Percentiles rank a stretch among this genome's conserved stretches.
phyloP scores from a whole-genome alignment of 2,329 filamentous ascomycete genomes.

The Xylaria sp. region DNA sequence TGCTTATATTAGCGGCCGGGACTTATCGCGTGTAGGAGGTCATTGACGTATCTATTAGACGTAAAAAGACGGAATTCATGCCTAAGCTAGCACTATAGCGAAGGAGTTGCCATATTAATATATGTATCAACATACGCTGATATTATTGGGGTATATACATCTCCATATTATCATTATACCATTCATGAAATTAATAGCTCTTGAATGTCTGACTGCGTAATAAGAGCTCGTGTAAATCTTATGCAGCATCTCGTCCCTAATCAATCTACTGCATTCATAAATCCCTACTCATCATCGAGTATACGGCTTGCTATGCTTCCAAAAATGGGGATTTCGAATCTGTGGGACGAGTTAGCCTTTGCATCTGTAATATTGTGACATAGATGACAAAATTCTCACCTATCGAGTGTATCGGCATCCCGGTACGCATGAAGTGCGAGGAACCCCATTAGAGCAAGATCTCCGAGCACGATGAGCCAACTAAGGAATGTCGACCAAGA shows the following conservation, averaged over 20 bases:
- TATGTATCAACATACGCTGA: constrained; percentile 19
- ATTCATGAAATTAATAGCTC: not conserved
- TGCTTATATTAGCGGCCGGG: too few relatives aligned
- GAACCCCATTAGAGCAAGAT: constrained; percentile 80
- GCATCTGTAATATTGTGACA: constrained; percentile 57
- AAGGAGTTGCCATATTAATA: constrained; percentile 14
- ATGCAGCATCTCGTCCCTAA: not conserved
- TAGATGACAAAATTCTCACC: constrained; percentile 55
- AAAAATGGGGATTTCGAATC: constrained; percentile 89
- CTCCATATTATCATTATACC: constrained; percentile 31
- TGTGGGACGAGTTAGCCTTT: constrained; percentile 48
- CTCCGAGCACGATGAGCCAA: constrained; percentile 82
- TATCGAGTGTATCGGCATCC: constrained; percentile 77
- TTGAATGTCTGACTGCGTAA: not conserved
- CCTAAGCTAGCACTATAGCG: not conserved
- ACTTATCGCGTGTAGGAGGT: too few relatives aligned
- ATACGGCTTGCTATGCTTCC: constrained; percentile 88
- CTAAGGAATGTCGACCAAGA: constrained; percentile 86
- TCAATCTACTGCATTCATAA: not conserved
- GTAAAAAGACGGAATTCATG: not conserved
- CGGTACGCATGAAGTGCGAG: constrained; percentile 83
- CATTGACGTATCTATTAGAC: too few relatives aligned
- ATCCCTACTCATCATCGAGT: constrained; percentile 75
- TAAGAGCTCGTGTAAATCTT: constrained; percentile 2
- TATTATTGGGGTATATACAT: constrained; percentile 26